phyloP scores from a whole-genome alignment of 2,329 filamentous ascomycete genomes.

The Dactylella cylindrospora region DNA sequence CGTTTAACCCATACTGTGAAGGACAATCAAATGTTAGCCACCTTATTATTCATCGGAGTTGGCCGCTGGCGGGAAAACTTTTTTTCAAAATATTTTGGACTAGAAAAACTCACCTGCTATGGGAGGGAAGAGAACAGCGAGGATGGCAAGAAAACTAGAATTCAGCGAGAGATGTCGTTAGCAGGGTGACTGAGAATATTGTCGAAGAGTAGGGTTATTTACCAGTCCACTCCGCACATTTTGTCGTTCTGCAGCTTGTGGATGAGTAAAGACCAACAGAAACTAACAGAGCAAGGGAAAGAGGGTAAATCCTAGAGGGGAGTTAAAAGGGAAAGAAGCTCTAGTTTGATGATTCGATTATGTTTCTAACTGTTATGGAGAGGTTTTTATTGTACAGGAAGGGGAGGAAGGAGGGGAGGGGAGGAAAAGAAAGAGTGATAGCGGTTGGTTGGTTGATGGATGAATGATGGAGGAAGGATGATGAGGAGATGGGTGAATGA shows the following conservation, averaged over 20 bases:
- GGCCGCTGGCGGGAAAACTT: too few species aligned
- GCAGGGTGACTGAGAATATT: too few species aligned
- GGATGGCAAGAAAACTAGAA: slow-evolving; percentile 63
- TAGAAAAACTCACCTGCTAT: slow-evolving; percentile 62
- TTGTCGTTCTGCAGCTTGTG: background rate
- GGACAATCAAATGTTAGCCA: slow-evolving; percentile 6
- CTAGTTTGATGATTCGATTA: background rate
- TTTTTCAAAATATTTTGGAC: too few species aligned
- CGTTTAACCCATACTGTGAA: slow-evolving; percentile 88
- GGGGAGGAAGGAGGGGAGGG: background rate
- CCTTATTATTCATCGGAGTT: too few species aligned
- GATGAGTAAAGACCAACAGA: background rate
- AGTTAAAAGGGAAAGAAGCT: background rate
- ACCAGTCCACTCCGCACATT: slow-evolving; percentile 42
- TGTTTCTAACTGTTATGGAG: background rate
- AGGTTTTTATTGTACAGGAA: background rate
- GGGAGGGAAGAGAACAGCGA: slow-evolving; percentile 67
- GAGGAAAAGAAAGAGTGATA: background rate
- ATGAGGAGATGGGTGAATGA: background rate
- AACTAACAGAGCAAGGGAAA: background rate
- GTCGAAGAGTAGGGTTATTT: too few species aligned
- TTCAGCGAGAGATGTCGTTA: slow-evolving; percentile 62
- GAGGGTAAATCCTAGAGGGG: background rate
- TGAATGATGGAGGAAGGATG: background rate
- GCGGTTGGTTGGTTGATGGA: background rate